A percentile compares a stretch with the other conserved stretches of the same genome.
Evolutionary conservation across 805 yeast species (phyloP).

Genomic region (Komagataella populi): DNA sequence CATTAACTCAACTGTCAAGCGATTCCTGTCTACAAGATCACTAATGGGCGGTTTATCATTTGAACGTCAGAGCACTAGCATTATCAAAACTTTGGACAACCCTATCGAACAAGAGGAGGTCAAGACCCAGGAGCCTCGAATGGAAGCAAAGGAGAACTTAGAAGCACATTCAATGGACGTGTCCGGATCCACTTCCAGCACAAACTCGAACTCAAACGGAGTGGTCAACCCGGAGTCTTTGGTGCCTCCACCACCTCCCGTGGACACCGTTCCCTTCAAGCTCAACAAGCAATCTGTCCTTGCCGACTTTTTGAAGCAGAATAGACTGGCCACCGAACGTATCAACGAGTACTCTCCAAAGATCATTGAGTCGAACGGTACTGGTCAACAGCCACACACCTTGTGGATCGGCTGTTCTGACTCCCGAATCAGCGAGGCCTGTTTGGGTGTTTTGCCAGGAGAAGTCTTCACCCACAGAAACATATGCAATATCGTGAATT

Average conservation of each 20-base stretch:
- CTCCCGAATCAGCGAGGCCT: slow-evolving; percentile 73
- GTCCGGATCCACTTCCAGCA: not conserved
- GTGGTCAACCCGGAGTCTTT: not conserved
- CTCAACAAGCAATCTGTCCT: slow-evolving; percentile 33
- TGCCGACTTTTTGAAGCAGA: slow-evolving; percentile 34
- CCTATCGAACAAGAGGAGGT: not conserved
- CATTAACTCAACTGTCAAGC: not conserved
- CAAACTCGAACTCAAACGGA: not conserved
- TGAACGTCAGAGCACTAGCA: not conserved
- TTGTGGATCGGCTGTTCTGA: slow-evolving; percentile 93
- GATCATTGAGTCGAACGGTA: slow-evolving; percentile 49
- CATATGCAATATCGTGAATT: slow-evolving; percentile 66
- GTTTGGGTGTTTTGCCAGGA: slow-evolving; percentile 73
- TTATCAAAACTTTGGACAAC: not conserved
- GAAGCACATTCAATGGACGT: not conserved
- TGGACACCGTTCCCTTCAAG: slow-evolving; percentile 21
- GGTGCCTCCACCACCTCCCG: slow-evolving; percentile 2
- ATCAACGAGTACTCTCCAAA: slow-evolving; percentile 38
- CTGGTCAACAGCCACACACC: slow-evolving; percentile 88
- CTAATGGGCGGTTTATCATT: not conserved
- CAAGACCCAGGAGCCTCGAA: not conserved
- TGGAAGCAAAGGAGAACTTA: not conserved
- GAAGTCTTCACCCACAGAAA: slow-evolving; percentile 83
- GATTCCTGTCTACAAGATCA: not conserved
- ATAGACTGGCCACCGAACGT: slow-evolving; percentile 29